Evolutionary conservation across 306 rosid genomes (phyloP).

Genomic region (Cicer arietinum): DNA sequence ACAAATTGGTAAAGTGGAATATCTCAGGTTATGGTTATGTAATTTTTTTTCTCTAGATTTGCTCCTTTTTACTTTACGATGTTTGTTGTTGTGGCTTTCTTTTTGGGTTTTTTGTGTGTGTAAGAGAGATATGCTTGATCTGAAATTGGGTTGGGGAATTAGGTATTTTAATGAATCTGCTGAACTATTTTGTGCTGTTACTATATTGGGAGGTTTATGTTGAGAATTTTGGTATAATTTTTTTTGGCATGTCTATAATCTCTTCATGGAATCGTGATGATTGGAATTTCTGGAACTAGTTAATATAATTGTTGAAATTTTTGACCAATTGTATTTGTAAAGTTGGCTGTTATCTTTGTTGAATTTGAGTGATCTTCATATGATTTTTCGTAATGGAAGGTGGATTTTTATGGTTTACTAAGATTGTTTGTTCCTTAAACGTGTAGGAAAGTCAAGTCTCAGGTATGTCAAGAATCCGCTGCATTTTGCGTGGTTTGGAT

Average conservation of each 20-base stretch:
- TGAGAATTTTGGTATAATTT: conserved; percentile 5
- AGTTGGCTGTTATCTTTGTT: conserved; percentile 7
- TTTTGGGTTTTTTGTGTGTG: not conserved
- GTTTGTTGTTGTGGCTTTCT: not conserved
- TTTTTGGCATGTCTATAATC: not conserved
- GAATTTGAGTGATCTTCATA: conserved; percentile 32
- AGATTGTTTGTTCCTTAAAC: conserved; percentile 37
- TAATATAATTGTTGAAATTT: not conserved
- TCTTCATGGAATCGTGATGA: conserved; percentile 23
- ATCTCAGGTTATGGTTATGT: not conserved
- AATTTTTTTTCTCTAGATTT: conserved; percentile 31
- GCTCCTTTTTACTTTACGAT: conserved; percentile 1
- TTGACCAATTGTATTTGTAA: not conserved
- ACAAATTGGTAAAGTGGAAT: not conserved
- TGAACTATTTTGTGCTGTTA: not conserved
- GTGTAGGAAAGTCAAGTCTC: conserved; percentile 74
- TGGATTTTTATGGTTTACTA: conserved; percentile 19
- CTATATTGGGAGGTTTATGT: conserved; percentile 7
- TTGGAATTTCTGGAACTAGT: not conserved
- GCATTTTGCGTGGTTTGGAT: conserved; percentile 88
- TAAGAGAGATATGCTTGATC: conserved; percentile 41
- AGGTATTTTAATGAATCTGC: conserved; percentile 35
- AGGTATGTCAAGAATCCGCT: conserved; percentile 90
- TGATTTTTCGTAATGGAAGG: conserved; percentile 1
- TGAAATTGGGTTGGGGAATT: conserved; percentile 33